These are phyloP conservation scores for Melastoma malabathricum DNA, from an alignment of 345 rosid genomes.

Conservation along the genomic window DNA sequence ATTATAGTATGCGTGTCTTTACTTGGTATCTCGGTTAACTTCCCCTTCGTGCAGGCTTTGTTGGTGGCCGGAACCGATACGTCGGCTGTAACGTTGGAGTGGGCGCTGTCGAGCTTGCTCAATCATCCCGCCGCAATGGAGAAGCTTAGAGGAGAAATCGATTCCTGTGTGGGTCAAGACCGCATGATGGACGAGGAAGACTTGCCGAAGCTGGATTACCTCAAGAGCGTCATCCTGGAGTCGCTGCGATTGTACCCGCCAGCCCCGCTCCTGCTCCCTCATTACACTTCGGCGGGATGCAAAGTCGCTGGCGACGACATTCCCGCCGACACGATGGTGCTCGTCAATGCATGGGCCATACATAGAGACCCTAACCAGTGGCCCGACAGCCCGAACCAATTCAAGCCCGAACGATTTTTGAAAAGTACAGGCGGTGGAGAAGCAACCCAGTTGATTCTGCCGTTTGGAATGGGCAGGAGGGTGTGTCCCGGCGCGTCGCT, in stretches of 20 bases:
- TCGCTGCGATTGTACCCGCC: conserved; percentile 4
- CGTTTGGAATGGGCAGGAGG: conserved; percentile 24
- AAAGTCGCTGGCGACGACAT: neutral
- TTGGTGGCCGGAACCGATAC: conserved; percentile 34
- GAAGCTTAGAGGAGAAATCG: conserved; percentile 22
- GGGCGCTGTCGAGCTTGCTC: conserved; percentile 33
- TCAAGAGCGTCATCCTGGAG: conserved; percentile 21
- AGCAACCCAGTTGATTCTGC: neutral
- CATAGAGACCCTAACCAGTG: neutral
- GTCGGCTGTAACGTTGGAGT: conserved; percentile 29
- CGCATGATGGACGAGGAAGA: conserved; percentile 27
- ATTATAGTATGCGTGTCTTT: neutral
- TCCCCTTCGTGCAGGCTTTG: conserved; percentile 14
- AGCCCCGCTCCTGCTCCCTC: neutral
- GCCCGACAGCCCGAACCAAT: neutral
- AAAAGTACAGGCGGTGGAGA: neutral
- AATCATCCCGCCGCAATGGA: conserved; percentile 21
- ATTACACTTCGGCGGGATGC: neutral
- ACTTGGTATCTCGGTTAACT: too few relatives aligned
- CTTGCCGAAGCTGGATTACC: conserved; percentile 17
- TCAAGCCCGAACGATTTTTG: neutral
- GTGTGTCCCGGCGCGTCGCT: conserved; percentile 13
- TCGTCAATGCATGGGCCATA: neutral
- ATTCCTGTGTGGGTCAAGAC: conserved; percentile 17
- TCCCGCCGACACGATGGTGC: neutral